Base-by-base conservation (phyloP, 1,284 basidiomycete species). In the Microbotryum lychnidis-dioicae region DNA sequence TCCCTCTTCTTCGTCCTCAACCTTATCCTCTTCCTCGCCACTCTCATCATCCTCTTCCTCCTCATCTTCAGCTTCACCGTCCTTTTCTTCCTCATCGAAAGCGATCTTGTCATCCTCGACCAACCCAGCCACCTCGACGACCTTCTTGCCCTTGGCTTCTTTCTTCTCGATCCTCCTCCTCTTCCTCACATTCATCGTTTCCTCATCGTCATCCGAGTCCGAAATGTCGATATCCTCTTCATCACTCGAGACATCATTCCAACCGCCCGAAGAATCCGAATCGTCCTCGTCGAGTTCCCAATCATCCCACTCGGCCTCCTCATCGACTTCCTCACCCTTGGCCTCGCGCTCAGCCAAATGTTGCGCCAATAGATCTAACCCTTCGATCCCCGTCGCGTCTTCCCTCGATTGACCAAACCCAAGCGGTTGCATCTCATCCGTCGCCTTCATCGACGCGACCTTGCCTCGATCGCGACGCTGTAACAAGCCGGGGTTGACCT, bases 401-500 rank as follows among this genome's bases (percentile, higher is more conserved):
- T 86, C 85, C 61, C 85, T 80, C 12, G 82, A 79, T 72, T 92
- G 86, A 37, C 94, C 94, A 70, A 87, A 97, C 2, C 87, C 86
- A 23, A 87, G 76, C 2, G 86, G 86, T 69, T 85, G 83, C 44
- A 42, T 16, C 37, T 42, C 12, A 6, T 18, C 37, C 6, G 37
- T 42, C 3, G 37, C 12, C 45, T 44, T 60, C 60, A 57, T 60
- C 50, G 62, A 63, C 4, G 69, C 72, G 23, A 63, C 60, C 60
- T 72, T 70, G 42, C 70, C 87, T 69, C 93, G 79, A 74, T 98
- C 94, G 60, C 90, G 80, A 63, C 85, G 82, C 77, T 90, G 92
- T 70, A 99, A 80, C 83, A 98, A 83, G 3, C 84, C 86, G 1
- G 96, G 96, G 75, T 97, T 97, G 64, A 97, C 89, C 71, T 97